Percentiles rank a stretch among this genome's conserved stretches.
phyloP scores from a whole-genome alignment of 2,329 filamentous ascomycete genomes.

The Fusarium burgessii region DNA sequence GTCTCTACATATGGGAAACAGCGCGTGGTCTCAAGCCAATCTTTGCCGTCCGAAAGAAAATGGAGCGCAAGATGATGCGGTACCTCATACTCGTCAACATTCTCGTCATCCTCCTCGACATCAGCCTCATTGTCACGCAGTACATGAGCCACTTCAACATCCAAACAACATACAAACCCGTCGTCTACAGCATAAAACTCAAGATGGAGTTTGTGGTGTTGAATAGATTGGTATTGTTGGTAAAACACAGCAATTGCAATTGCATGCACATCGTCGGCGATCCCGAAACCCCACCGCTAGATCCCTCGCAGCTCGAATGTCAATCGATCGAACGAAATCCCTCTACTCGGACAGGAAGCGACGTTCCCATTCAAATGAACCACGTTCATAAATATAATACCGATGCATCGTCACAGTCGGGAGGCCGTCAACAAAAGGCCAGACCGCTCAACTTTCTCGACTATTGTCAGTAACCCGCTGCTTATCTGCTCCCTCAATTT shows the following conservation, averaged over 20 bases:
- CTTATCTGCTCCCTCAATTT: neutral
- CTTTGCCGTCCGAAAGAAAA: constrained; percentile 20
- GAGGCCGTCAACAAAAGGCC: neutral
- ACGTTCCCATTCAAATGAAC: constrained; percentile 14
- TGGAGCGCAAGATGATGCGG: constrained; percentile 32
- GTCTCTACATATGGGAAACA: constrained; percentile 38
- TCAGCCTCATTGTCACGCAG: constrained; percentile 28
- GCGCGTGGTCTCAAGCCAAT: constrained; percentile 30
- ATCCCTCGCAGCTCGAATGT: constrained; percentile 1
- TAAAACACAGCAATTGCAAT: constrained; percentile 33
- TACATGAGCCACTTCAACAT: constrained; percentile 39
- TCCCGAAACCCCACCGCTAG: neutral
- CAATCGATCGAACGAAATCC: constrained; percentile 4
- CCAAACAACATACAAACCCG: constrained; percentile 38
- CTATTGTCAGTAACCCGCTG: neutral
- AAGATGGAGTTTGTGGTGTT: constrained; percentile 41
- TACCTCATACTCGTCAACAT: constrained; percentile 37
- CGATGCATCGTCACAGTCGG: neutral
- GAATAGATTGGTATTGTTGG: constrained; percentile 29
- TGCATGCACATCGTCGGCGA: constrained; percentile 31
- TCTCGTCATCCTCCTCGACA: constrained; percentile 36
- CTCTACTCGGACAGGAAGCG: constrained; percentile 11
- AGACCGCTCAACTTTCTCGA: constrained; percentile 17
- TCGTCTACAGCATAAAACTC: constrained; percentile 39
- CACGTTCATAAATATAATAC: neutral